Percentiles rank a stretch among this genome's conserved stretches.
These are phyloP conservation scores for Pyrus betulifolia DNA, from an alignment of 306 rosid genomes.

Conservation along the genomic window DNA sequence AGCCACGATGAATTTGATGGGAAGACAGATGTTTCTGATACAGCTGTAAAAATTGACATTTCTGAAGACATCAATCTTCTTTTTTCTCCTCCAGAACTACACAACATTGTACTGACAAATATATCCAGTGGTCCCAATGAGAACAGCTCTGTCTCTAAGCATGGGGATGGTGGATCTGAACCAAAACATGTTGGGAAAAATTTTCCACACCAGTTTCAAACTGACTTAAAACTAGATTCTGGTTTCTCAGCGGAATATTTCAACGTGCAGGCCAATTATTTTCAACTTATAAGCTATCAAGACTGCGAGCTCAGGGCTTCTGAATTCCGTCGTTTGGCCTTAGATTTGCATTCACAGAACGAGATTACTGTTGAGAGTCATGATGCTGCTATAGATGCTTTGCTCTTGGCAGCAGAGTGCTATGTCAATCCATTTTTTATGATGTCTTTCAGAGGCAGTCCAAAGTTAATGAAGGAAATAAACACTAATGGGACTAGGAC, in stretches of 20 bases:
- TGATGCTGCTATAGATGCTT: constrained; percentile 88
- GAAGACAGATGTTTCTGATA: constrained; percentile 50
- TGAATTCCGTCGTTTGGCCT: constrained; percentile 74
- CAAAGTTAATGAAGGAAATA: constrained; percentile 35
- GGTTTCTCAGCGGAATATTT: constrained; percentile 52
- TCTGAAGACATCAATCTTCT: constrained; percentile 58
- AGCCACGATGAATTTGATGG: constrained; percentile 60
- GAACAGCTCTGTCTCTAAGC: constrained; percentile 34
- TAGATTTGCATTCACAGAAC: constrained; percentile 69
- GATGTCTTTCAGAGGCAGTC: constrained; percentile 42
- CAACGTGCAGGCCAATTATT: constrained; percentile 77
- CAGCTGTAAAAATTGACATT: constrained; percentile 42
- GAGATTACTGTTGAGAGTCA: constrained; percentile 69
- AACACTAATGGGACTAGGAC: constrained; percentile 24
- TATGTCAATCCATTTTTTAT: constrained; percentile 85
- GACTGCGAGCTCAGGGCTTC: constrained; percentile 79
- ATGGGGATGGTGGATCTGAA: constrained; percentile 37
- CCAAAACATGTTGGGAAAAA: constrained; percentile 38
- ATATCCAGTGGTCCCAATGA: constrained; percentile 36
- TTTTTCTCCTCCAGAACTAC: constrained; percentile 67
- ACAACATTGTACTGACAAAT: constrained; percentile 42
- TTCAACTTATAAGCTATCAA: constrained; percentile 59
- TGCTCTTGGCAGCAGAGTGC: constrained; percentile 91
- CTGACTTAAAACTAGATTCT: constrained; percentile 45
- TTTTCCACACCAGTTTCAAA: constrained; percentile 22